Evolutionary conservation across 768 basidiomycete genomes (phyloP), one percentile per base, ranked within the genome.

Genomic region (Agaricus sinodeliciosus): DNA sequence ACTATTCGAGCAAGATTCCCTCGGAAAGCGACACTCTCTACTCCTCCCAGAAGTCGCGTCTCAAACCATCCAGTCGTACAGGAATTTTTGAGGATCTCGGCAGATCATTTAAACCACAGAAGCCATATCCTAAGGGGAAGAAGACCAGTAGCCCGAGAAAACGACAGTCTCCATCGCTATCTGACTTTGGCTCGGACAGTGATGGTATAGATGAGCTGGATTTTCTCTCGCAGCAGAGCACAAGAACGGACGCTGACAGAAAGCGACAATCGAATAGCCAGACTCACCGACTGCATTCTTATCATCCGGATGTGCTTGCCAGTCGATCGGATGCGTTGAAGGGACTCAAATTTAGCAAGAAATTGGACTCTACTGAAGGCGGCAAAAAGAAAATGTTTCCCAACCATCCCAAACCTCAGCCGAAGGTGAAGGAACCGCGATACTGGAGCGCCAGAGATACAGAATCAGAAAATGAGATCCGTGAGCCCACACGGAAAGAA

Each of bases 331-430:
- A 43, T 12, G 49, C 43, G 6, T 22, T 51, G 3, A 64, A 65
- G 48, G 39, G 8, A 4, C 52, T 69, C 25, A 71, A 65, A 55
- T 75, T 72, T 57, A 72, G 55, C 12, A 76, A 61, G 60, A 73
- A 62, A 22, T 60, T 57, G 26, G 49, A 0, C 9, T n/a, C 15
- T 11, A 25, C 9, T 15, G n/a, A 19, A 15, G 28, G 13, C 31
- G 48, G 50, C 9, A 41, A 25, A 28, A 3, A 1, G 55, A 60
- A 8, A 7, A 27, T 12, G 4, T 43, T 26, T 43, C 42, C 19
- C 25, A 44, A 6, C 57, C 55, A 9, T 39, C 44, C 2, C 12
- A 40, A 31, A 42, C 26, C 44, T 25, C 35, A 26, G 16, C 19
- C 44, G 11, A 43, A 27, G 41, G n/a, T 15, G 15, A 44, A 43